Conservation (phyloP, 306 rosid genomes). For the Glycine tomentella region DNA sequence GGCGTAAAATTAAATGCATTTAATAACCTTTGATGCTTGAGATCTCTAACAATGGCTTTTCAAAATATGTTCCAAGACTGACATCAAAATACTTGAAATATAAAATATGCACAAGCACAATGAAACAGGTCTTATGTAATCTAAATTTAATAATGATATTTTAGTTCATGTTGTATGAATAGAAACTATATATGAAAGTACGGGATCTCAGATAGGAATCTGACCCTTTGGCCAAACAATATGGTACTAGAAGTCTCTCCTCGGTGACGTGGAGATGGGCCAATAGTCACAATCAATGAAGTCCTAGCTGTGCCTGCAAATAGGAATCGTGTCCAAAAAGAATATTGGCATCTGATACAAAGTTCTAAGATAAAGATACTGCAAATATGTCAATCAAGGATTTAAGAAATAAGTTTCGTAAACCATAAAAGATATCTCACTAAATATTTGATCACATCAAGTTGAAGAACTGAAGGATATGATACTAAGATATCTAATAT, state of each 20-base stretch:
- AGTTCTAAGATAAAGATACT: background rate
- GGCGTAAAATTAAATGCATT: background rate
- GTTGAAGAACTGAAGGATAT: background rate
- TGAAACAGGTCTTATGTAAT: conserved; percentile 13
- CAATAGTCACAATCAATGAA: conserved; percentile 93
- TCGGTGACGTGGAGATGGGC: conserved; percentile 98
- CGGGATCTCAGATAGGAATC: conserved; percentile 48
- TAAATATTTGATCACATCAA: conserved; percentile 9
- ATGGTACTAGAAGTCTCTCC: conserved; percentile 99
- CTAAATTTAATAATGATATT: conserved; percentile 10
- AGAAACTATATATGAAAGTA: conserved; percentile 16
- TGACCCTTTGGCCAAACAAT: conserved; percentile 93
- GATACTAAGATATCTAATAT: conserved; percentile 8
- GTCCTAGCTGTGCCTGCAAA: conserved; percentile 96
- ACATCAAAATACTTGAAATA: conserved; percentile 31
- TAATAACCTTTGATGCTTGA: conserved; percentile 10
- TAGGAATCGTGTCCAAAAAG: conserved; percentile 23
- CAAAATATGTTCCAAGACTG: conserved; percentile 13
- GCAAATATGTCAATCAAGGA: conserved; percentile 38
- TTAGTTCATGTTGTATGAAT: conserved; percentile 29
- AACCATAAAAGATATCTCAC: conserved; percentile 41
- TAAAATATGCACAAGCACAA: conserved; percentile 12
- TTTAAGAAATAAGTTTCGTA: conserved; percentile 34
- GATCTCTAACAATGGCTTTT: conserved; percentile 11
- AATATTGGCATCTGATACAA: conserved; percentile 12